phyloP scores from a whole-genome alignment of 2,329 filamentous ascomycete genomes.

The Chaetomium globosum region DNA sequence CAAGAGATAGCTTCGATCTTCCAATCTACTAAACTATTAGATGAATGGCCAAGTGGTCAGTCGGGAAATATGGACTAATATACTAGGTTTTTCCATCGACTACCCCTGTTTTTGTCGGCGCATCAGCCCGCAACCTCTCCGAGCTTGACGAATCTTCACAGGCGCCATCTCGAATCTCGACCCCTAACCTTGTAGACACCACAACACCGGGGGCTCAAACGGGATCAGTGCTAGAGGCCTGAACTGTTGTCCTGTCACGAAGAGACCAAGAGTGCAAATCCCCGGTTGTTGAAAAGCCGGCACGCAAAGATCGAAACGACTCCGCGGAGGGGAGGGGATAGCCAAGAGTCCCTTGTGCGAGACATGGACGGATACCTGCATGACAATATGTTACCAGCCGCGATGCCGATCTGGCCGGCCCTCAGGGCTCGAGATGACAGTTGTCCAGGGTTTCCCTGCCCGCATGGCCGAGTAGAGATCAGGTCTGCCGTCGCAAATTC shows the following conservation, averaged over 20 bases:
- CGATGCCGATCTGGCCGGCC: conserved; percentile 4
- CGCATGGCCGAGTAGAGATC: neutral
- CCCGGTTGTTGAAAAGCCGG: neutral
- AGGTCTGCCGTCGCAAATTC: neutral
- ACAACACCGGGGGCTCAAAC: neutral
- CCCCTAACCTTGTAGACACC: neutral
- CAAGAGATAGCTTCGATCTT: conserved; percentile 6
- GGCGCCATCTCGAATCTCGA: neutral
- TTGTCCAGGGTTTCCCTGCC: neutral
- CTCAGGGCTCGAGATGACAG: neutral
- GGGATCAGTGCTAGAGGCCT: neutral
- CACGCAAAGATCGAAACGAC: neutral
- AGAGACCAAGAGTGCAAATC: neutral
- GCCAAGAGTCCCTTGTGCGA: conserved; percentile 8
- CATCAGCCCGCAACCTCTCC: neutral
- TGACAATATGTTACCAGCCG: conserved; percentile 16
- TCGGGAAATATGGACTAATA: neutral
- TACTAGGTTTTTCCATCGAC: neutral
- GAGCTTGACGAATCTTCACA: neutral
- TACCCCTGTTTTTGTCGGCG: neutral
- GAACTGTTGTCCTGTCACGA: neutral
- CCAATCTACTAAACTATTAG: neutral
- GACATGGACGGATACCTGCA: conserved; percentile 20
- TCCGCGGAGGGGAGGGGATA: conserved; percentile 11
- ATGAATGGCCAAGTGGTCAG: neutral